Base-by-base conservation (phyloP, 805 yeast genomes). In the Cyberlindnera bimundalis region DNA sequence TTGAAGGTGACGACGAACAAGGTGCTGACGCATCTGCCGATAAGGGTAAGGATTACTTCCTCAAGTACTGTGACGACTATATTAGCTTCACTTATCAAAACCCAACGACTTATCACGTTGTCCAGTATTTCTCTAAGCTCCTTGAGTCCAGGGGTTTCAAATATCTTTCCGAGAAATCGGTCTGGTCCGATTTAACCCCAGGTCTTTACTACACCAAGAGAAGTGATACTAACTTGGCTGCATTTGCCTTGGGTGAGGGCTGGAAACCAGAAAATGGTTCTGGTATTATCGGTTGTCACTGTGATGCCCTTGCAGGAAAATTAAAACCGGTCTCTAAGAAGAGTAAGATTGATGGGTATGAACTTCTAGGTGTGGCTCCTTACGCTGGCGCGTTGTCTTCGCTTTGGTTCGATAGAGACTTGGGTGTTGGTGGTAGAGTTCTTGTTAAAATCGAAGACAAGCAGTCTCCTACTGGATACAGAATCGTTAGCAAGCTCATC, bases 401-500 rank as follows among this genome's bases (percentile, higher is more conserved):
- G 17, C 62, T 76, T 30, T 83, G 95, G 89, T 78, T 85, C 73
- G 96, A 87, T 61, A 75, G 96, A 59, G 96, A 87, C 60, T 72
- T 87, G 45, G 93, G 95, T 33, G 61, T 87, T 46, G 95, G 89
- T 37, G 96, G 96, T 33, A 71, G 87, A 44, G 73, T 87, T 18
- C 66, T 84, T 38, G 75, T 78, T 39, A 73, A 69, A 50, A 61
- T 60, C 28, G 61, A 58, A 17, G 64, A 60, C 20, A 49, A 53
- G 21, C 42, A 51, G 5, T 55, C 59, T 15, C 36, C 45, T 20
- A 45, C 54, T 29, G 66, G 67, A 4, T 47, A 24, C 33, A 60
- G 61, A 39, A 61, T 78, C 37, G 59, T 53, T 8, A 60, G 73
- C 7, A 67, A 65, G 42, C 58, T 79, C 52, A 73, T 80, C 27